A percentile compares a stretch with the other conserved stretches of the same genome.
phyloP scores from a whole-genome alignment of 163 green algal genomes.

The Trebouxia gelatinosa region DNA sequence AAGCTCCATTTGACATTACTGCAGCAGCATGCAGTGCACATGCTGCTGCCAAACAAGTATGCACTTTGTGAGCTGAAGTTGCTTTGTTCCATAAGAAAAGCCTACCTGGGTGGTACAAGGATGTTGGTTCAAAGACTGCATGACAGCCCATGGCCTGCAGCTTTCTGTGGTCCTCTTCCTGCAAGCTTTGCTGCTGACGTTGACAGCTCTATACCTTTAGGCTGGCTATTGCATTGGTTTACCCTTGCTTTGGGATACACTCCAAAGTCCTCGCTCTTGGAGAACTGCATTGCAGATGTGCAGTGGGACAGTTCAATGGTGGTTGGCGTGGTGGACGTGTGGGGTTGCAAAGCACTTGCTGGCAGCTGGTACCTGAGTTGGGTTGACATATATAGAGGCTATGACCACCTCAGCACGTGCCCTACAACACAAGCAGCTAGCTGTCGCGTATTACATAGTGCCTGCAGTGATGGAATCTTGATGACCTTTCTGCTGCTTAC shows the following conservation, averaged over 20 bases:
- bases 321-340: slow-evolving; percentile 6
- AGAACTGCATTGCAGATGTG: slow-evolving; percentile 58
- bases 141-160: slow-evolving; percentile 67
- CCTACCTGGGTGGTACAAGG: slow-evolving; percentile 68
- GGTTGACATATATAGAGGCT: slow-evolving; percentile 97
- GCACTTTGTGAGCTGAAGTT: no score
- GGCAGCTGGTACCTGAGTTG: slow-evolving; percentile 70
- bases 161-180: slow-evolving; percentile 73
- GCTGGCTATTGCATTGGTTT: slow-evolving; percentile 20
- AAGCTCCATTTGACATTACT: no score
- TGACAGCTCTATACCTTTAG: no score
- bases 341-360: not conserved
- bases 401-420: slow-evolving; percentile 80
- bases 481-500: slow-evolving; percentile 32
- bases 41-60: no score
- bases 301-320: not conserved
- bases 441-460: not conserved
- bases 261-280: slow-evolving; percentile 90
- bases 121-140: slow-evolving; percentile 80
- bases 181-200: no score
- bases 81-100: no score
- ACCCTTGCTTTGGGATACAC: slow-evolving; percentile 82
- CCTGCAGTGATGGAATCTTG: not conserved
- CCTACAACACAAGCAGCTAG: slow-evolving; percentile 44
- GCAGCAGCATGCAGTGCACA: no score